Evolutionary conservation across 164 flowering plant genomes (phyloP), one percentile per base, ranked within the genome.

Genomic region (Chloranthus sessilifolius): DNA sequence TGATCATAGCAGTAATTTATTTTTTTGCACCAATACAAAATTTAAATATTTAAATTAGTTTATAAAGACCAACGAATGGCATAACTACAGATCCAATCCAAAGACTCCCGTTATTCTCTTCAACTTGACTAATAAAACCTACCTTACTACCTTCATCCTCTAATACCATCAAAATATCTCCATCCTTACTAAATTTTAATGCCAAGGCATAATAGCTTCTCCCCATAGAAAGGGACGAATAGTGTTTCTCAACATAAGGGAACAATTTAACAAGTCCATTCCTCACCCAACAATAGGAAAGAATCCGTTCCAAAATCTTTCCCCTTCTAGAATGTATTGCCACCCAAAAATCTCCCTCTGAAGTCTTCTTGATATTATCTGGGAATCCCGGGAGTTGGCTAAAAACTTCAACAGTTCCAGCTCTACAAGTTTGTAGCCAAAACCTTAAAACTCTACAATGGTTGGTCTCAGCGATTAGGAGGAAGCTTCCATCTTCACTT

Each of bases 401-500:
- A 5, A 60, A 38, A 3, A 52, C 38, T 21, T 69, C 63, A 1
- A 9, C 12, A 6, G 42, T 57, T 16, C 43, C 47, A 6, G 66
- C 55, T 27, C 43, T 60, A 41, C 43, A 22, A 36, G 59, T 55
- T 17, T 38, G 48, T n/a, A 62, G 60, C 65, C 65, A 49, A n/a
- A 17, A 22, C 36, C 31, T 52, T 19, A 52, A 15, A 28, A 52
- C 20, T 52, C 56, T 29, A 26, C 47, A 52, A 20, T 10, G 10
- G 3, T 36, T 6, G 1, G 56, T 40, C 37, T 52, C 56, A 11
- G 47, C 65, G 1, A 71, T 38, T 0, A 77, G 73, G 7, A 77
- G 21, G 49, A 59, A 77, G n/a, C 37, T 40, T 3, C 60, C 52
- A 47, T 66, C 46, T 39, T 56, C 47, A 56, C 77, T 66, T 19